A percentile compares a stretch with the other conserved stretches of the same genome.
These are phyloP conservation scores for Ambrosiella beaveri DNA, from an alignment of 2,329 filamentous ascomycete genomes.

Conservation along the genomic window DNA sequence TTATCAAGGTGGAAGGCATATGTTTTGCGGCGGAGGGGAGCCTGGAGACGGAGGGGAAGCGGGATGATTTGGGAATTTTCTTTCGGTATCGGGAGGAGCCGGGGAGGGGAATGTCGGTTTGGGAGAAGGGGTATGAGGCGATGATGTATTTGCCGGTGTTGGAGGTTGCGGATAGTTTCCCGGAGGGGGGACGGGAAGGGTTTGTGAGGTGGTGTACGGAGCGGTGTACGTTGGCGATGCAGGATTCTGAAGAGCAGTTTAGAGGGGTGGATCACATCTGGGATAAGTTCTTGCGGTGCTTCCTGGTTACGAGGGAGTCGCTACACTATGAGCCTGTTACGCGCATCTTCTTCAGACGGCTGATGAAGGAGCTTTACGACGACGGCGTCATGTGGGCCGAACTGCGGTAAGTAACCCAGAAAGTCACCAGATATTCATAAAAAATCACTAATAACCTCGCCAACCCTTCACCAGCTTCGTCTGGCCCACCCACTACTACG, in stretches of 20 bases:
- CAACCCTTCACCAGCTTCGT: slow-evolving; percentile 32
- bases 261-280: slow-evolving; percentile 73
- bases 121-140: slow-evolving; percentile 44
- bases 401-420: slow-evolving; percentile 30
- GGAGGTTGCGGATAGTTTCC: slow-evolving; percentile 56
- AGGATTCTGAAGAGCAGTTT: slow-evolving; percentile 63
- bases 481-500: slow-evolving; percentile 55
- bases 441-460: background rate
- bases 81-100: slow-evolving; percentile 41
- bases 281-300: slow-evolving; percentile 62
- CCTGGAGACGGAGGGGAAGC: slow-evolving; percentile 35
- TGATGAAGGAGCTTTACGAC: slow-evolving; percentile 54
- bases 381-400: slow-evolving; percentile 82
- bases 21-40: slow-evolving; percentile 46
- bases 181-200: slow-evolving; percentile 48
- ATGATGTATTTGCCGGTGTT: slow-evolving; percentile 39
- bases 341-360: slow-evolving; percentile 51
- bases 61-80: slow-evolving; percentile 35
- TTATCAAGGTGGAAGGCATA: slow-evolving; percentile 56
- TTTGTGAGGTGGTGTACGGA: slow-evolving; percentile 65
- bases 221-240: slow-evolving; percentile 52
- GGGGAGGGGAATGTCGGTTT: slow-evolving; percentile 30
- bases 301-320: slow-evolving; percentile 54
- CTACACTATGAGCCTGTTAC: slow-evolving; percentile 86
- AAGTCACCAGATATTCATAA: background rate